phyloP scores from a whole-genome alignment of 129 eudicot genomes.

The Solidago caesia region DNA sequence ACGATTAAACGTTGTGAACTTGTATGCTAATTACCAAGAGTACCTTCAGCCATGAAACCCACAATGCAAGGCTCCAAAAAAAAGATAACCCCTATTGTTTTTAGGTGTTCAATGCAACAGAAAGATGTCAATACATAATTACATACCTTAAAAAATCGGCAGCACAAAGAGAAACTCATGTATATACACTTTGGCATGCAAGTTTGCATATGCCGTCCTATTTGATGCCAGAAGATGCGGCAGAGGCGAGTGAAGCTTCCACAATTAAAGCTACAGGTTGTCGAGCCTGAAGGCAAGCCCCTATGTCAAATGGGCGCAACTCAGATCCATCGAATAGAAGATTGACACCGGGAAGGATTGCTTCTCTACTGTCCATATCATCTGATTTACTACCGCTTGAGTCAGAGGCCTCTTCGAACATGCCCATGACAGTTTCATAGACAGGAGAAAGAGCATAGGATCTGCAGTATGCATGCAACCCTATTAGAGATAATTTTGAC shows the following conservation, averaged over 20 bases:
- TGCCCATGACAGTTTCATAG: slow-evolving; percentile 68
- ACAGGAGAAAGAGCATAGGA: slow-evolving; percentile 81
- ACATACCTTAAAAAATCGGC: slow-evolving; percentile 28
- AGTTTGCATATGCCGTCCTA: slow-evolving; percentile 34
- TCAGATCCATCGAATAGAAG: slow-evolving; percentile 91
- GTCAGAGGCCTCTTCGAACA: slow-evolving; percentile 62
- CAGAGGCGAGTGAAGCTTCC: slow-evolving; percentile 86
- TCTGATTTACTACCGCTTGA: slow-evolving; percentile 52
- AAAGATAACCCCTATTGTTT: not conserved
- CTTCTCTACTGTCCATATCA: slow-evolving; percentile 79
- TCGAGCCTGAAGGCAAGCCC: slow-evolving; percentile 97
- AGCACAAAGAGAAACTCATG: slow-evolving; percentile 16
- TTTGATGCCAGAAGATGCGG: slow-evolving; percentile 53
- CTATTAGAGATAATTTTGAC: slow-evolving; percentile 5
- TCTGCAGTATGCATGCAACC: slow-evolving; percentile 45
- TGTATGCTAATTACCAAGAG: not conserved
- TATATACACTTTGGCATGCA: slow-evolving; percentile 27
- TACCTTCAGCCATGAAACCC: not conserved
- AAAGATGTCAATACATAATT: slow-evolving; percentile 13
- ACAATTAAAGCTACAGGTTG: slow-evolving; percentile 87
- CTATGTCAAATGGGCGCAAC: slow-evolving; percentile 90
- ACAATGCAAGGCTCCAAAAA: not conserved
- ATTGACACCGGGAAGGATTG: slow-evolving; percentile 81
- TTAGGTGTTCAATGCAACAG: slow-evolving; percentile 5
- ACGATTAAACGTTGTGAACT: not conserved